A percentile compares a stretch with the other conserved stretches of the same genome.
Evolutionary conservation across 2,329 filamentous ascomycete genomes (phyloP).

Genomic region (Pyricularia grisea): DNA sequence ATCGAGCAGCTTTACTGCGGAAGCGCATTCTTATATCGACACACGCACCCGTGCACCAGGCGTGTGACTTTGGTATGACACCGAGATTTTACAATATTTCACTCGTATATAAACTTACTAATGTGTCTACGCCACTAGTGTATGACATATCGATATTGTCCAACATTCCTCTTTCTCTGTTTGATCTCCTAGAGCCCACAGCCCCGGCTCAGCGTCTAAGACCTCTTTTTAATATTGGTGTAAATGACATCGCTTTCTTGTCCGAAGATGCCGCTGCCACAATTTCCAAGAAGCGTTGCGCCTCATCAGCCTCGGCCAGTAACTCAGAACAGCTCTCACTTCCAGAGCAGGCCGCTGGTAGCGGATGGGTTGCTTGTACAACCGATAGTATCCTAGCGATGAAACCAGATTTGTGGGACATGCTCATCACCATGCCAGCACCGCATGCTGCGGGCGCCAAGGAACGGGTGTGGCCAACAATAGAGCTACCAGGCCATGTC

Average conservation of each 20-base stretch:
- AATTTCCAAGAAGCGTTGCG: slow-evolving; percentile 10
- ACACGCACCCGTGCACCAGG: slow-evolving; percentile 73
- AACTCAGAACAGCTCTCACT: slow-evolving; percentile 17
- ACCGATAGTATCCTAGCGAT: slow-evolving; percentile 87
- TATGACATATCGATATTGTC: slow-evolving; percentile 92
- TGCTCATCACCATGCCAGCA: slow-evolving; percentile 74
- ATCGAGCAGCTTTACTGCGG: slow-evolving; percentile 75
- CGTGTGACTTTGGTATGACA: slow-evolving; percentile 75
- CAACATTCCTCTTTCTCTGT: slow-evolving; percentile 69
- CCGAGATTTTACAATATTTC: background rate
- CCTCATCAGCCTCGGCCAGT: slow-evolving; percentile 5
- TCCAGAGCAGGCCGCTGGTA: slow-evolving; percentile 35
- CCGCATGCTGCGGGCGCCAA: slow-evolving; percentile 46
- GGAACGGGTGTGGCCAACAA: slow-evolving; percentile 63
- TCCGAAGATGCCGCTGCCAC: slow-evolving; percentile 37
- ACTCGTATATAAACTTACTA: slow-evolving; percentile 12
- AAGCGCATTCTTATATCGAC: slow-evolving; percentile 84
- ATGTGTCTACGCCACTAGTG: slow-evolving; percentile 41
- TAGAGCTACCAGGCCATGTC: slow-evolving; percentile 56
- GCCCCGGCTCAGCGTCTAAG: slow-evolving; percentile 57
- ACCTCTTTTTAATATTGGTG: slow-evolving; percentile 85
- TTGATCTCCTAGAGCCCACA: slow-evolving; percentile 56
- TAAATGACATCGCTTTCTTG: slow-evolving; percentile 83
- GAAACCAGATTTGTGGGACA: slow-evolving; percentile 81
- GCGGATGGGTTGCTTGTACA: slow-evolving; percentile 88